Conservation (phyloP, 2,329 filamentous ascomycete species). For the Aspergillus novofumigatus region DNA sequence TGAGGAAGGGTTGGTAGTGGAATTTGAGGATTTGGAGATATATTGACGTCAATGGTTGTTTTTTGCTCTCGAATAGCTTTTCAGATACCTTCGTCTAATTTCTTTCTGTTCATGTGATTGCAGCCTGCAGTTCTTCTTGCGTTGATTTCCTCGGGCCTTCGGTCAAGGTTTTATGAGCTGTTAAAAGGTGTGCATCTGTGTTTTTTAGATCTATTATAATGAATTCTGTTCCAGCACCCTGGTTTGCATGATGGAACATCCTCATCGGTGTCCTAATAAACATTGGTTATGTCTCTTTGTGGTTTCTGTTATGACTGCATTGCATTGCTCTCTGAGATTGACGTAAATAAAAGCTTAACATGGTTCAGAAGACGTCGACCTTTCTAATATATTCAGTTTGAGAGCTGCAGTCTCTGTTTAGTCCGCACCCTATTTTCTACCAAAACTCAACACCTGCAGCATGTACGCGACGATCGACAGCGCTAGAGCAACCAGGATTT, state of each 20-base stretch:
- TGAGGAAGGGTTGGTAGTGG: constrained; percentile 42
- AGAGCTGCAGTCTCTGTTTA: no score
- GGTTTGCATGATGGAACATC: not conserved
- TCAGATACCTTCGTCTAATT: not conserved
- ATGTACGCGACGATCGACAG: not conserved
- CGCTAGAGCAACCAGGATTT: not conserved
- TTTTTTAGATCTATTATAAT: not conserved
- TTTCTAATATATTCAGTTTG: no score
- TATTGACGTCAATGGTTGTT: constrained; percentile 28
- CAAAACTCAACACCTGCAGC: not conserved
- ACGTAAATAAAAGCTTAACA: not conserved
- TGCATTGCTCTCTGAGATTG: not conserved
- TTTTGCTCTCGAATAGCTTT: constrained; percentile 1
- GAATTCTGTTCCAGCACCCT: not conserved
- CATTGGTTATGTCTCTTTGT: not conserved
- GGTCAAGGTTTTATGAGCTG: not conserved
- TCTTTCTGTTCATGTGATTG: not conserved
- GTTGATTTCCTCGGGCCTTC: not conserved
- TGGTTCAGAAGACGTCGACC: not conserved
- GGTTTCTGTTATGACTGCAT: not conserved
- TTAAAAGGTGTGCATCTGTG: not conserved
- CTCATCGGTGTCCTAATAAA: not conserved
- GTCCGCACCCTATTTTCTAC: no score
- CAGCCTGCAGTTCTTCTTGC: not conserved
- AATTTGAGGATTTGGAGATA: constrained; percentile 51